Percentiles rank a stretch among this genome's conserved stretches.
Evolutionary conservation across 176 grass and related monocot genomes (phyloP).

Genomic region (Aegilops longissima): DNA sequence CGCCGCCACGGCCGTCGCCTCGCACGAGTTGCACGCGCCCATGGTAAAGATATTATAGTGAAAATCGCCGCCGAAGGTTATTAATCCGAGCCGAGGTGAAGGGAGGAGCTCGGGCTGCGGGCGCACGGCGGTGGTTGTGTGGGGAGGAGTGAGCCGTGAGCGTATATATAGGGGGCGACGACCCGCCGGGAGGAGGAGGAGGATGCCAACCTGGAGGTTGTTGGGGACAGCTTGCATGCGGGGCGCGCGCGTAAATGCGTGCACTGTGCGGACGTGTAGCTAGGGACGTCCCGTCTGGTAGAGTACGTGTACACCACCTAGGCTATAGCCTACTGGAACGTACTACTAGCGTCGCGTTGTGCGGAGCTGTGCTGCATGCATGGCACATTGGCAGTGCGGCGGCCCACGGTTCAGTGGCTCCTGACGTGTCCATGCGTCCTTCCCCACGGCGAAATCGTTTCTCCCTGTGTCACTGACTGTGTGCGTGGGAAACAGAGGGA

Average conservation of each 20-base stretch:
- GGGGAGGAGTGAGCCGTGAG: constrained; percentile 12
- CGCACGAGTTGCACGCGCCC: constrained; percentile 82
- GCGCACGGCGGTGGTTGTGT: neutral
- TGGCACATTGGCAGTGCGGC: neutral
- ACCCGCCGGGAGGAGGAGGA: neutral
- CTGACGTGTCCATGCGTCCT: neutral
- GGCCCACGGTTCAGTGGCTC: neutral
- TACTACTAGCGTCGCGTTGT: too few relatives aligned
- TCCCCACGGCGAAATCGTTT: too few relatives aligned
- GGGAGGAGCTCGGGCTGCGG: neutral
- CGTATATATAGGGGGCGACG: constrained; percentile 24
- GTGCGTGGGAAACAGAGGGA: neutral
- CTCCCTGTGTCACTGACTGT: neutral
- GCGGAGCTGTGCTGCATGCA: neutral
- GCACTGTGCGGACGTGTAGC: neutral
- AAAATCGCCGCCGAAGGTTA: too few relatives aligned
- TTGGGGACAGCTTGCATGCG: constrained; percentile 80
- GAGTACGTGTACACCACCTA: neutral
- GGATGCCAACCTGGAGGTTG: constrained; percentile 81
- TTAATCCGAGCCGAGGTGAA: neutral
- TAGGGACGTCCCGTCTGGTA: neutral
- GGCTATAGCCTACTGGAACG: too few relatives aligned
- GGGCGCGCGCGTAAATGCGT: constrained; percentile 35
- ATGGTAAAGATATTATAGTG: neutral
- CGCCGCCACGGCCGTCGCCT: constrained; percentile 54